phyloP scores from a whole-genome alignment of 2,329 filamentous ascomycete species.

The Aspergillus fischeri region DNA sequence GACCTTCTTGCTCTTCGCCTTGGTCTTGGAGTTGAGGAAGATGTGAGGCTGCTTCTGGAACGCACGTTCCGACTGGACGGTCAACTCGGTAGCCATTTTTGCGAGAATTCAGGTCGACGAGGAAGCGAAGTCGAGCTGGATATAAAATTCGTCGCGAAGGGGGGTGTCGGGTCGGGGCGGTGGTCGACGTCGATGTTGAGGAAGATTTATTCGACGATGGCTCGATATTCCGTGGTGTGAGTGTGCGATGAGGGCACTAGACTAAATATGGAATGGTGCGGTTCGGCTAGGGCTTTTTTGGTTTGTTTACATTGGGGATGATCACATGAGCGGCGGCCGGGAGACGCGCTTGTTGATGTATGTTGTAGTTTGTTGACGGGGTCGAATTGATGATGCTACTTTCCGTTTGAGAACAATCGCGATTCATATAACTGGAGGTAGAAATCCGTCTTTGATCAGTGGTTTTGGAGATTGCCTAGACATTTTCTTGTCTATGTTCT shows the following conservation, averaged over 20 bases:
- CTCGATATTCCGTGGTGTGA: conserved; percentile 37
- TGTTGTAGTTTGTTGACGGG: conserved; percentile 2
- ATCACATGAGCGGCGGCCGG: conserved; percentile 26
- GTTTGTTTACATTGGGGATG: conserved; percentile 39
- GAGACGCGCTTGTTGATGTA: conserved; percentile 25
- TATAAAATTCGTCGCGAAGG: conserved; percentile 30
- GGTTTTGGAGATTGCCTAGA: not conserved
- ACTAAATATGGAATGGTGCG: conserved; percentile 24
- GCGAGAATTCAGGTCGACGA: conserved; percentile 49
- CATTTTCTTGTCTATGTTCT: conserved; percentile 11
- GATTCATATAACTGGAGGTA: not conserved
- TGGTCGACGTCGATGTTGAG: conserved; percentile 38
- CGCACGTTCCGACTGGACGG: conserved; percentile 99
- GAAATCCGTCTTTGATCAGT: not conserved
- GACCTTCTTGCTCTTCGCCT: conserved; percentile 72
- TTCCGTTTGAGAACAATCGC: not conserved
- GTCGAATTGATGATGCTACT: not conserved
- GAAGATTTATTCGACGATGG: conserved; percentile 35
- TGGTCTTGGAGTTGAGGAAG: conserved; percentile 96
- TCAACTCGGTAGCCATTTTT: conserved; percentile 96
- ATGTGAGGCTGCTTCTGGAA: conserved; percentile 99
- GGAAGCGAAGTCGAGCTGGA: conserved; percentile 36
- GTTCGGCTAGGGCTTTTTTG: conserved; percentile 41
- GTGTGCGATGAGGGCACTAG: conserved; percentile 32
- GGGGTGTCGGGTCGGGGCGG: conserved; percentile 30